Percentiles rank a stretch among this genome's conserved stretches.
These are phyloP conservation scores for Zymoseptoria passerinii DNA, from an alignment of 2,329 filamentous ascomycete species.

Conservation along the genomic window DNA sequence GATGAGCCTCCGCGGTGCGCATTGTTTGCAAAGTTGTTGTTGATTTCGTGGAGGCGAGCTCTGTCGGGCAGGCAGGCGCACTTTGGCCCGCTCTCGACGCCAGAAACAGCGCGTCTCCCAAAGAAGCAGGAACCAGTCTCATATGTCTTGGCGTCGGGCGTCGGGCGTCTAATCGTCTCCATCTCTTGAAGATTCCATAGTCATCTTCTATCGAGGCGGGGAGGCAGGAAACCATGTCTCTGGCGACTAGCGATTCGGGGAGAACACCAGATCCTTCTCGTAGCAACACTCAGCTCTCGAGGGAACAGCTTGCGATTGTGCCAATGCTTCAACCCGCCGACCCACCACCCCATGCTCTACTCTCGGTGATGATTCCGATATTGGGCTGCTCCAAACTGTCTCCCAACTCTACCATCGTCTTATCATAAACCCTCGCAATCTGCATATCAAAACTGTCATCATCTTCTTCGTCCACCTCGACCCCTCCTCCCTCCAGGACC, in stretches of 20 bases:
- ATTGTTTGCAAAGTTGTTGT: background rate
- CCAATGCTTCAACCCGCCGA: background rate
- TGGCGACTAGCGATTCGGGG: background rate
- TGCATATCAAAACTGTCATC: constrained; percentile 53
- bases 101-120: background rate
- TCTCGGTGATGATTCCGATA: constrained; percentile 42
- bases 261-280: no score
- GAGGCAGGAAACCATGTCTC: background rate
- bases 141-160: background rate
- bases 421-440: constrained; percentile 69
- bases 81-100: background rate
- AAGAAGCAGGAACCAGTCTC: background rate
- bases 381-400: constrained; percentile 50
- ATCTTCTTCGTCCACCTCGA: constrained; percentile 23
- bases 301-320: background rate
- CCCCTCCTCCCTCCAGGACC: constrained; percentile 24
- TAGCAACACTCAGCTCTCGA: background rate
- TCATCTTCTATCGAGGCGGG: background rate
- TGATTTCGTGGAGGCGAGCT: background rate
- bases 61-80: background rate
- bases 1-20: background rate
- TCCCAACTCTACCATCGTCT: constrained; percentile 66
- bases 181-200: background rate
- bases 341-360: constrained; percentile 9
- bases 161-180: background rate